A percentile compares a stretch with the other conserved stretches of the same genome.
Conservation (phyloP, 2,329 filamentous ascomycete genomes). For the Trichoderma guizhouense region DNA sequence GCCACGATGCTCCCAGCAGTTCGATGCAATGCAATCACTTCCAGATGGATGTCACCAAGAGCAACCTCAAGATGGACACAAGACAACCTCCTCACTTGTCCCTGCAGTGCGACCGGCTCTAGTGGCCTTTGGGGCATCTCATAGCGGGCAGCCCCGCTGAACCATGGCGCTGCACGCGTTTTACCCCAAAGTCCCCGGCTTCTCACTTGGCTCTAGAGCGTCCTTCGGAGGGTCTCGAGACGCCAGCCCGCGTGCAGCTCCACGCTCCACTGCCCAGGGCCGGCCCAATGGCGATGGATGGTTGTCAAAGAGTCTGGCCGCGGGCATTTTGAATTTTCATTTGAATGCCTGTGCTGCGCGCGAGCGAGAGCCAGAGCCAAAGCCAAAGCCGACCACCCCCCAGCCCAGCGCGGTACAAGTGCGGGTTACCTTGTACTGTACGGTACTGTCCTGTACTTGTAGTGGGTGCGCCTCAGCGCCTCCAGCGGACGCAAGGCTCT, state of each 20-base stretch:
- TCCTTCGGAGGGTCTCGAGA: background rate
- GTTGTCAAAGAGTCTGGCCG: background rate
- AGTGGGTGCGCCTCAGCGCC: background rate
- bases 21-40: background rate
- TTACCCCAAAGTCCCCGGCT: conserved; percentile 15
- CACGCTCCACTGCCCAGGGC: background rate
- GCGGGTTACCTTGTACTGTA: background rate
- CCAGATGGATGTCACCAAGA: background rate
- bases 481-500: conserved; percentile 3
- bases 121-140: background rate
- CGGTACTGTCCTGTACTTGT: background rate
- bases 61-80: background rate
- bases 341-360: background rate
- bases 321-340: conserved; percentile 1
- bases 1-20: background rate
- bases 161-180: background rate
- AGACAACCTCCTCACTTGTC: conserved; percentile 1
- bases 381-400: background rate
- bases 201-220: background rate
- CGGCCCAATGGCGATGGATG: conserved; percentile 4
- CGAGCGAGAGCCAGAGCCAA: background rate
- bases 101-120: conserved; percentile 17
- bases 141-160: background rate
- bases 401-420: background rate
- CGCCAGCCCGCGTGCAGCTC: conserved; percentile 4